Evolutionary conservation across 306 rosid genomes (phyloP), one percentile per base, ranked within the genome.

Genomic region (Quercus gilva): DNA sequence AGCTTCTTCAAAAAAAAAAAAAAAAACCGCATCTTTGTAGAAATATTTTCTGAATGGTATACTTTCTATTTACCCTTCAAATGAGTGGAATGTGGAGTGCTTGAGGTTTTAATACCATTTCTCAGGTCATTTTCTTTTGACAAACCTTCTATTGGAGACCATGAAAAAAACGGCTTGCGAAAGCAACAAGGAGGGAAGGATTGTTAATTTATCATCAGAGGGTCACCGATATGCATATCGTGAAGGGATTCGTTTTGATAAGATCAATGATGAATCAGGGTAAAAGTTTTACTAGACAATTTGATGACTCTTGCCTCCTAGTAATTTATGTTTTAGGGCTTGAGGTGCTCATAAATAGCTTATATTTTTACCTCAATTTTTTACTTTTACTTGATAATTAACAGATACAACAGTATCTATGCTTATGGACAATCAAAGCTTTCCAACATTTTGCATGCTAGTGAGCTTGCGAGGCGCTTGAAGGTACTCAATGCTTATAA

Each of bases 391-490:
- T 68, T 70, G 76, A 51, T 21, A 56, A 55, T 75, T 78, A 79
- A 37, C 86, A 92, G 98, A 75, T 89, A 89, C 84, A 65, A 31
- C 81, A 76, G 86, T 79, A 55, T 77, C 73, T 75, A 0, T 49
- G 97, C 97, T 56, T 92, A 92, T 88, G 91, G 89, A 57, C 97
- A 91, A 75, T 91, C 97, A 69, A 94, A 94, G 85, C 97, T 94
- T 70, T 85, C 97, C 25, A 92, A 94, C 76, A 80, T 91, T 73
- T 80, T 94, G 76, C 97, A 94, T 72, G 93, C 96, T 23, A 89
- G 86, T 26, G 97, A 92, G 85, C 97, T 94, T 71, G 57, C 97
- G 45, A 91, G 90, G 84, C 91, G 86, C 81, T 85, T 94, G 77
- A 89, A 94, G 97, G 97, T 94, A 86, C 35, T 55, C 19, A 57